phyloP scores from a whole-genome alignment of 169 alveolate genomes.

The Babesia gibsoni region DNA sequence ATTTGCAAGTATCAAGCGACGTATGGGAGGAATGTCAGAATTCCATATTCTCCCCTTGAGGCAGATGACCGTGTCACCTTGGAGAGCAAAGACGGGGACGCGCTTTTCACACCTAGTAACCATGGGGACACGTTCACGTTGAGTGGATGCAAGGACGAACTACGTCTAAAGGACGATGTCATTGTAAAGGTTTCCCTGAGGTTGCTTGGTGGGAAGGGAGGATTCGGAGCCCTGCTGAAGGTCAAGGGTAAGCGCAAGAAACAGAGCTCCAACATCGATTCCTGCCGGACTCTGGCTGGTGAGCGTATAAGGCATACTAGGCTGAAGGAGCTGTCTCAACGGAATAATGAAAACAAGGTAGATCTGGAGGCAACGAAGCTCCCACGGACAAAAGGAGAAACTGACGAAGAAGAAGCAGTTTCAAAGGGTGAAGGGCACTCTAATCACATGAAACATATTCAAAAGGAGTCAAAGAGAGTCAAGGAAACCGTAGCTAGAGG shows the following conservation, averaged over 20 bases:
- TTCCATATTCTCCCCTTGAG: too few relatives aligned
- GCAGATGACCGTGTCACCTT: too few relatives aligned
- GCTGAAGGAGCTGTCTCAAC: slow-evolving; percentile 19
- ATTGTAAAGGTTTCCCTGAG: slow-evolving; percentile 11
- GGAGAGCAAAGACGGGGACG: too few relatives aligned
- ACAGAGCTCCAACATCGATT: slow-evolving; percentile 49
- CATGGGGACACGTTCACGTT: too few relatives aligned
- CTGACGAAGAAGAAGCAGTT: not conserved
- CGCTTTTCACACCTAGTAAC: too few relatives aligned
- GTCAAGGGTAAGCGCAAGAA: slow-evolving; percentile 38
- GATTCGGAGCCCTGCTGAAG: slow-evolving; percentile 59
- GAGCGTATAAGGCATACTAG: slow-evolving; percentile 44
- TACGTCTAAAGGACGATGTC: slow-evolving; percentile 8
- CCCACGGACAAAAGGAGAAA: slow-evolving; percentile 27
- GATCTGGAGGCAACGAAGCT: slow-evolving; percentile 12
- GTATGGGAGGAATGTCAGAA: too few relatives aligned
- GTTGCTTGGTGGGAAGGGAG: slow-evolving; percentile 64
- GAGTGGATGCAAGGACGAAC: too few relatives aligned
- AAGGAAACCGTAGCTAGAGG: slow-evolving; percentile 45
- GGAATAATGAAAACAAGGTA: slow-evolving; percentile 20
- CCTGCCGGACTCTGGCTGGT: slow-evolving; percentile 59
- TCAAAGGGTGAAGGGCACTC: not conserved
- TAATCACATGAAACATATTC: slow-evolving; percentile 16
- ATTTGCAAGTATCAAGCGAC: too few relatives aligned
- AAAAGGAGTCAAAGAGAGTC: slow-evolving; percentile 44